Base-by-base conservation (phyloP, 108 stramenopile genomes). In the Aurantiochytrium sp. region DNA sequence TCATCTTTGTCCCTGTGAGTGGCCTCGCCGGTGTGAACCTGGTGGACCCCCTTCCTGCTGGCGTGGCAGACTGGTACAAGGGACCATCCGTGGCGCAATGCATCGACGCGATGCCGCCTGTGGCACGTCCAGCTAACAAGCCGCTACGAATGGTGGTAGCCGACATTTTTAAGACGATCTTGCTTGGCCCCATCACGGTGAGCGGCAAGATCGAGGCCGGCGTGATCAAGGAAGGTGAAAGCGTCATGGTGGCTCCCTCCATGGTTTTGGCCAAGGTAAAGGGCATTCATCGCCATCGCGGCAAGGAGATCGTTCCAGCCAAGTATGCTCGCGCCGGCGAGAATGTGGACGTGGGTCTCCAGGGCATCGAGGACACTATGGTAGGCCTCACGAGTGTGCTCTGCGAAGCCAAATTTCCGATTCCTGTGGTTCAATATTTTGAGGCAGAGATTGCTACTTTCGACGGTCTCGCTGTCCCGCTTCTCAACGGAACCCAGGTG, bases 301-400 rank as follows among this genome's bases (percentile, higher is more conserved):
- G 96, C 42, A 92, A 95, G 47, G 94, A 94, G 59, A 89, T 92
- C 47, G 72, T 72, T 12, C 89, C 89, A 16, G 89, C 87, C 5
- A 91, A 92, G 60, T 58, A 91, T 58, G 97, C 95, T 10, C 72
- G 94, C 45, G 97, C 96, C n/a, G 97, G 97, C 87, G 97, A 98
- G 87, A 95, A 94, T 58, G 95, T 95, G 16, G 97, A 98, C 57
- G 60, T 96, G 5, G 88, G 91, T 35, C 88, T 98, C 10, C 64
- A 89, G 0, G 96, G 95, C 23, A 94, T 97, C 35, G 97, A 98
- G 58, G 87, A 95, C 4, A 91, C 95, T 49, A 91, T 96, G 60
- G 72, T 97, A 35, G 92, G 95, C 53, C 89, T 94, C 5, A 96
- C 97, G n/a, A 95, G 93, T 88, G 93, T 97, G 6, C 60, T 97